These are phyloP conservation scores for Apiospora hydei DNA, from an alignment of 2,329 filamentous ascomycete species.

Conservation along the genomic window DNA sequence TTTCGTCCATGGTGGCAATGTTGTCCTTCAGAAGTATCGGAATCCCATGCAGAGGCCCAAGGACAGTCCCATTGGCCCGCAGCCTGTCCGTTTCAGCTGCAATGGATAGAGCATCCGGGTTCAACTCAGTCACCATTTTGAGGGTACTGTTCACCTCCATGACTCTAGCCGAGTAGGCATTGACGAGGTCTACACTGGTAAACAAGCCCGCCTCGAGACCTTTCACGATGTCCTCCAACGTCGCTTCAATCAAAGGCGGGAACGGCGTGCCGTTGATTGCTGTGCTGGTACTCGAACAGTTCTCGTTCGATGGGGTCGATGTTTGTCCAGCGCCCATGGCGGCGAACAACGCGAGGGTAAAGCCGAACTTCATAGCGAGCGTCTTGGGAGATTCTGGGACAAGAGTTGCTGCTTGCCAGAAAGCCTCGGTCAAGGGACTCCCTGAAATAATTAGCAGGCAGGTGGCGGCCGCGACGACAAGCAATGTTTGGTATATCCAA, in stretches of 20 bases:
- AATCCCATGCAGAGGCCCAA: conserved; percentile 66
- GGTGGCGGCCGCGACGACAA: neutral
- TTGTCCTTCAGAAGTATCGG: conserved; percentile 73
- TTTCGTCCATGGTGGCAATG: conserved; percentile 67
- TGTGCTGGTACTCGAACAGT: neutral
- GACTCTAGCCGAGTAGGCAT: conserved; percentile 44
- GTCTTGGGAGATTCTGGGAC: neutral
- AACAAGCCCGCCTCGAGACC: conserved; percentile 38
- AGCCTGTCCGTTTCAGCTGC: conserved; percentile 46
- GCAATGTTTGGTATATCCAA: neutral
- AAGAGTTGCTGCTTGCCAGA: neutral
- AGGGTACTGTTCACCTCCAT: conserved; percentile 43
- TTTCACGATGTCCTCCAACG: conserved; percentile 36
- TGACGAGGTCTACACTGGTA: conserved; percentile 42
- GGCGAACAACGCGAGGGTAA: conserved; percentile 17
- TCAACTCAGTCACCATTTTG: conserved; percentile 45
- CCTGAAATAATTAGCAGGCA: neutral
- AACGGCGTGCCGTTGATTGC: conserved; percentile 27
- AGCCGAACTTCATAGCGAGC: conserved; percentile 15
- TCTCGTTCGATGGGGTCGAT: neutral
- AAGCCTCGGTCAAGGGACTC: neutral
- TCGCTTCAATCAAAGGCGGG: conserved; percentile 33
- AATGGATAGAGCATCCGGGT: conserved; percentile 48
- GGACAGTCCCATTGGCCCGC: conserved; percentile 31
- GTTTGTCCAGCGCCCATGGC: neutral